phyloP scores from a whole-genome alignment of 164 flowering plant genomes.

The Aristolochia fimbriata region DNA sequence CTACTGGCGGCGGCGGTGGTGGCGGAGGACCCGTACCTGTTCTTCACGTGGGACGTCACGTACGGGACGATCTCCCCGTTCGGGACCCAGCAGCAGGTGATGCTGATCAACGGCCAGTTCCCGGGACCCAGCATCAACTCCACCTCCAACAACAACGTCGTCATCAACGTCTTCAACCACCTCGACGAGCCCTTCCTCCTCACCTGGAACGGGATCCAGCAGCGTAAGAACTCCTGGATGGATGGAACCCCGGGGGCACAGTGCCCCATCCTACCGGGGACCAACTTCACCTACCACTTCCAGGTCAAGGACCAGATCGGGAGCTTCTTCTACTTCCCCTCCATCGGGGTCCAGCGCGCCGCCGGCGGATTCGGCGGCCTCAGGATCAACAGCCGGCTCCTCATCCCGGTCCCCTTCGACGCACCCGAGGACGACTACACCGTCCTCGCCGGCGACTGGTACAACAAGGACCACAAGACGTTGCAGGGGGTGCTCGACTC shows the following conservation, averaged over 20 bases:
- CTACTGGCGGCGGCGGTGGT: constrained; percentile 9
- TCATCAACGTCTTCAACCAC: constrained; percentile 45
- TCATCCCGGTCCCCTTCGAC: constrained; percentile 35
- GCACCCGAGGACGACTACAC: too few relatives aligned
- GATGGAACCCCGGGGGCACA: constrained; percentile 30
- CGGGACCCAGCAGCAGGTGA: constrained; percentile 35
- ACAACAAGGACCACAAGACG: constrained; percentile 19
- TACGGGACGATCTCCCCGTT: constrained; percentile 33
- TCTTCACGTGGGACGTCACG: constrained; percentile 29
- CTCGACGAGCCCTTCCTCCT: constrained; percentile 49
- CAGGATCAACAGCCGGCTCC: constrained; percentile 28
- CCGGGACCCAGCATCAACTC: constrained; percentile 55
- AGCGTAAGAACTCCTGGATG: constrained; percentile 54
- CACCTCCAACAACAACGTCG: constrained; percentile 52
- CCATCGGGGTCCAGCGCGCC: constrained; percentile 21
- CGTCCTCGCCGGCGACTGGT: constrained; percentile 55
- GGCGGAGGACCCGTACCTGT: constrained; percentile 34
- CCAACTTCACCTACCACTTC: constrained; percentile 39
- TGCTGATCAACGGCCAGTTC: constrained; percentile 44
- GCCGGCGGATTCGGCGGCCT: constrained; percentile 36
- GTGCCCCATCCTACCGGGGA: constrained; percentile 42
- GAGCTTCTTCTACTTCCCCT: constrained; percentile 35
- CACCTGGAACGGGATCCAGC: constrained; percentile 38
- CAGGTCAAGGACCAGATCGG: too few relatives aligned
- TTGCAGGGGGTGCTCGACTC: constrained; percentile 18